Percentiles rank a stretch among this genome's conserved stretches.
Conservation (phyloP, 2,329 filamentous ascomycete species). For the Calonectria pseudoreteaudii region DNA sequence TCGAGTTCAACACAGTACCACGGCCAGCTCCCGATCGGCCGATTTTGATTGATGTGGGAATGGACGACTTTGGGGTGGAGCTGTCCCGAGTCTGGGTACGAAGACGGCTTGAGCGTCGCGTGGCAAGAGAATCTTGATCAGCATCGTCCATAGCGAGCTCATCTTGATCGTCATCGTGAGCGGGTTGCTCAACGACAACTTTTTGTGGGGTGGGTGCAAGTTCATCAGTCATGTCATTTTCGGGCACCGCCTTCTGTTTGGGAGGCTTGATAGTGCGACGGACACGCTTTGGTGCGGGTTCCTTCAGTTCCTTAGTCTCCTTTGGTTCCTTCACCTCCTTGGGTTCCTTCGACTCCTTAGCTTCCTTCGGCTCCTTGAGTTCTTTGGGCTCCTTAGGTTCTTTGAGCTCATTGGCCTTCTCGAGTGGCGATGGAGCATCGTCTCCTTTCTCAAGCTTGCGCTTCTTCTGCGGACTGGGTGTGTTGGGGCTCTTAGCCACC, state of each 20-base stretch:
- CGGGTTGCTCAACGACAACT: not conserved
- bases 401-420: conserved; percentile 27
- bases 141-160: conserved; percentile 2
- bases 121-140: conserved; percentile 25
- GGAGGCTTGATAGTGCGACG: conserved; percentile 33
- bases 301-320: conserved; percentile 33
- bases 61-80: conserved; percentile 45
- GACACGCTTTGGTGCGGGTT: conserved; percentile 40
- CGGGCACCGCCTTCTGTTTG: conserved; percentile 28
- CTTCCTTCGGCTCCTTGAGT: conserved; percentile 29
- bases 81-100: conserved; percentile 29
- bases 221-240: conserved; percentile 31
- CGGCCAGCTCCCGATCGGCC: conserved; percentile 41
- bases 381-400: conserved; percentile 13
- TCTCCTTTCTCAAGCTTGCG: conserved; percentile 45
- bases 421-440: conserved; percentile 35
- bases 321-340: conserved; percentile 15
- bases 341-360: conserved; percentile 11
- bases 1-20: conserved; percentile 36
- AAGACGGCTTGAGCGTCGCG: conserved; percentile 50
- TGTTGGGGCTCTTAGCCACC: conserved; percentile 51
- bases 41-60: conserved; percentile 50
- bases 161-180: conserved; percentile 12
- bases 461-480: conserved; percentile 49
- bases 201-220: not conserved